Evolutionary conservation across 2,329 filamentous ascomycete species (phyloP).

Genomic region (Fusarium brachygibbosum): DNA sequence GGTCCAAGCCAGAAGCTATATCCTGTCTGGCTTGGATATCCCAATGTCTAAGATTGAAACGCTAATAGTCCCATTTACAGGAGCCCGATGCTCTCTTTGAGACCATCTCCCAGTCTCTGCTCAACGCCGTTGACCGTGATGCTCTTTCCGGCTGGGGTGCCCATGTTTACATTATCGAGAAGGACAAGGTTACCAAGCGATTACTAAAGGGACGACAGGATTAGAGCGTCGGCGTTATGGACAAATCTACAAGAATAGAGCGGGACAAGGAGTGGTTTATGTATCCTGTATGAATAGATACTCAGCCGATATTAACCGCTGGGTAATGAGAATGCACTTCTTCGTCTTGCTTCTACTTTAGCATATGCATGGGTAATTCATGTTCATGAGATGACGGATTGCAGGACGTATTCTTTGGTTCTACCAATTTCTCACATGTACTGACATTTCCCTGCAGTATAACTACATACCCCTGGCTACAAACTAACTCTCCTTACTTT

Average conservation of each 20-base stretch:
- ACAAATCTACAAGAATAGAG: constrained; percentile 35
- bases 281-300: constrained; percentile 56
- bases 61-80: constrained; percentile 53
- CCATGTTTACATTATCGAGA: constrained; percentile 99
- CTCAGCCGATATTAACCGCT: constrained; percentile 44
- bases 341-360: constrained; percentile 14
- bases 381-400: background rate
- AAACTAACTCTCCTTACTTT: constrained; percentile 10
- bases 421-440: background rate
- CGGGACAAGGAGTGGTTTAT: constrained; percentile 38
- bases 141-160: constrained; percentile 98
- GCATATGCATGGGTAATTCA: background rate
- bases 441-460: background rate
- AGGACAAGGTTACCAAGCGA: constrained; percentile 99
- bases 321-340: constrained; percentile 48
- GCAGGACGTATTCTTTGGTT: background rate
- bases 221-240: constrained; percentile 59
- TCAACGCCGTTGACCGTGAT: constrained; percentile 97
- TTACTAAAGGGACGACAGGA: constrained; percentile 98
- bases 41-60: background rate
- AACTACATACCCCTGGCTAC: background rate
- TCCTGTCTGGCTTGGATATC: background rate
- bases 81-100: constrained; percentile 96
- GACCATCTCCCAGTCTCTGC: constrained; percentile 94
- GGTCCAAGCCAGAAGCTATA: background rate